phyloP scores from a whole-genome alignment of 2,329 filamentous ascomycete species.

The Pseudocercospora macadamiae region DNA sequence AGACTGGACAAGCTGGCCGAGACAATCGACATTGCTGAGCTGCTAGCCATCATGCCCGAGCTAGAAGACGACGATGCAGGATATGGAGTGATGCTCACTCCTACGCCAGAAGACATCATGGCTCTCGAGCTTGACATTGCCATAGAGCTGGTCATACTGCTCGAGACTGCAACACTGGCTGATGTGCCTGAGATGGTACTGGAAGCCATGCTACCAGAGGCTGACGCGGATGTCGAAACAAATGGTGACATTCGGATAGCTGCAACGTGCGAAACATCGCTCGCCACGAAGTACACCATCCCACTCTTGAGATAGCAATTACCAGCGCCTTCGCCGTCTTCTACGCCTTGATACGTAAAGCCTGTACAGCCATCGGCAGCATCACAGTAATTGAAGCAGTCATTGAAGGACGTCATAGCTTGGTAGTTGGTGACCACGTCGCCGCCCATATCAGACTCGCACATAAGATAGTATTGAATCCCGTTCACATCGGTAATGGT shows the following conservation, averaged over 20 bases:
- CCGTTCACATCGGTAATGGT: slow-evolving; percentile 3
- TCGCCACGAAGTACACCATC: neutral
- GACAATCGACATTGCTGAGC: too few relatives aligned
- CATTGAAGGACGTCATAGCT: slow-evolving; percentile 3
- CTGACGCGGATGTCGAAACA: neutral
- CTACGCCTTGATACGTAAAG: neutral
- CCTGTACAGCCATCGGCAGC: neutral
- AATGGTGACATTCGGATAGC: slow-evolving; percentile 8
- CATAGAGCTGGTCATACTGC: neutral
- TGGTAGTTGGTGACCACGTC: neutral
- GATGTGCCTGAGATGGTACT: neutral
- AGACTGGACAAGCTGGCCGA: neutral
- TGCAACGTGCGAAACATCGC: slow-evolving; percentile 1
- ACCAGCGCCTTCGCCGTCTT: neutral
- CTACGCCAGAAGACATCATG: neutral
- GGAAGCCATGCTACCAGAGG: neutral
- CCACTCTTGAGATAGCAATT: slow-evolving; percentile 4
- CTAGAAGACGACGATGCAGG: neutral
- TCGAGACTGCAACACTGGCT: neutral
- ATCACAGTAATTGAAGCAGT: slow-evolving; percentile 9
- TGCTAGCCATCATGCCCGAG: neutral
- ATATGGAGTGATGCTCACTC: neutral
- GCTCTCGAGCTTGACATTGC: neutral
- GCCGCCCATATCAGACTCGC: slow-evolving; percentile 1
- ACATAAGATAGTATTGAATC: slow-evolving; percentile 1